Percentiles rank a stretch among this genome's conserved stretches.
These are phyloP conservation scores for Sclerotinia minor DNA, from an alignment of 2,329 filamentous ascomycete genomes.

Conservation along the genomic window DNA sequence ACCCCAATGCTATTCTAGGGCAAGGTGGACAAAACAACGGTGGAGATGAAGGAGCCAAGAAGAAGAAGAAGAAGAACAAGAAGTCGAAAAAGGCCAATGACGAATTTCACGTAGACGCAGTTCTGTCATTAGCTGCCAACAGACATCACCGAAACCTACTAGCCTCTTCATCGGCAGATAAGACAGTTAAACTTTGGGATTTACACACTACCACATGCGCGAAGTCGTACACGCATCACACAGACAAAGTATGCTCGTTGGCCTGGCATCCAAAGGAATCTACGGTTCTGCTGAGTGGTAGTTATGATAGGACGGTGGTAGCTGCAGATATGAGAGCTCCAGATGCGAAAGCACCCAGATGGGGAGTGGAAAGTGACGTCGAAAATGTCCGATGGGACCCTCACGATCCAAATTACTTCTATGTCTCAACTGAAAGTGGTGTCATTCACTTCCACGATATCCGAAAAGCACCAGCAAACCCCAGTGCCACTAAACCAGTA, in stretches of 20 bases:
- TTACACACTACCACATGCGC: conserved; percentile 88
- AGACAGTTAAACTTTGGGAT: conserved; percentile 98
- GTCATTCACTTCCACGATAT: conserved; percentile 91
- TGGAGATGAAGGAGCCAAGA: conserved; percentile 52
- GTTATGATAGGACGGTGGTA: conserved; percentile 91
- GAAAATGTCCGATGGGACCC: conserved; percentile 92
- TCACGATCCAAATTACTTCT: conserved; percentile 91
- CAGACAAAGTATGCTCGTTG: conserved; percentile 94
- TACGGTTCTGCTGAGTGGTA: conserved; percentile 86
- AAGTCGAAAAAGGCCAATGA: conserved; percentile 87
- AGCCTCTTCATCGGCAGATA: conserved; percentile 92
- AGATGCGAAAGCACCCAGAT: conserved; percentile 75
- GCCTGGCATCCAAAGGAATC: conserved; percentile 89
- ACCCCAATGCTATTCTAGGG: conserved; percentile 92
- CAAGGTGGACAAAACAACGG: conserved; percentile 57
- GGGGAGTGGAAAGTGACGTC: conserved; percentile 94
- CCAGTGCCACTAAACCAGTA: conserved; percentile 75
- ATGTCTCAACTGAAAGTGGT: conserved; percentile 88
- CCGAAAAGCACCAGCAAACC: conserved; percentile 71
- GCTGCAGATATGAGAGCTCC: conserved; percentile 96
- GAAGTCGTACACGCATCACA: conserved; percentile 94
- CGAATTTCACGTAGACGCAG: conserved; percentile 89
- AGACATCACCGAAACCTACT: conserved; percentile 90
- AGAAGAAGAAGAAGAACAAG: conserved; percentile 88
- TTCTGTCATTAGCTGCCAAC: conserved; percentile 89